Conservation (phyloP, 2,329 filamentous ascomycete species). For the Cercospora sojina region DNA sequence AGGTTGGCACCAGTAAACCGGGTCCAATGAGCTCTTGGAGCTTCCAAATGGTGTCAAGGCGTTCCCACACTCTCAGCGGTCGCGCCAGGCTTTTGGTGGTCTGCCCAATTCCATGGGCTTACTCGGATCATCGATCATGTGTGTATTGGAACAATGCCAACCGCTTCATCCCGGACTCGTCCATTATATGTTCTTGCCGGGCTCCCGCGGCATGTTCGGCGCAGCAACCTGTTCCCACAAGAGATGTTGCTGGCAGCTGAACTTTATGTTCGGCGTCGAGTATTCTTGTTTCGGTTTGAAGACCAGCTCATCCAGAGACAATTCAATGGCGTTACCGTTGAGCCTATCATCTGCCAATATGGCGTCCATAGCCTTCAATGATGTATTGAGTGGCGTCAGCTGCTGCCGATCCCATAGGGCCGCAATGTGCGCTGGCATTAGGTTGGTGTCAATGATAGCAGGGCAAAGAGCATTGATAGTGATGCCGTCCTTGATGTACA, state of each 20-base stretch:
- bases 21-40: background rate
- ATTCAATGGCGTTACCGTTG: constrained; percentile 45
- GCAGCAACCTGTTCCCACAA: constrained; percentile 38
- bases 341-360: constrained; percentile 37
- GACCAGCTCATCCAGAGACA: constrained; percentile 43
- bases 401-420: constrained; percentile 36
- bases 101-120: background rate
- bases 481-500: constrained; percentile 37
- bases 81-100: background rate
- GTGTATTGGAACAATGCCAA: background rate
- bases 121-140: background rate
- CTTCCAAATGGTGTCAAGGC: background rate
- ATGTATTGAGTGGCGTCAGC: constrained; percentile 41
- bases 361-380: constrained; percentile 38
- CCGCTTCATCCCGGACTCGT: background rate
- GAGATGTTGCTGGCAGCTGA: constrained; percentile 37
- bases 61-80: background rate
- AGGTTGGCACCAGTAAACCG: background rate
- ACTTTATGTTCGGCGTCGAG: constrained; percentile 44
- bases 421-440: constrained; percentile 34
- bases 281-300: constrained; percentile 43
- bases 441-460: constrained; percentile 38
- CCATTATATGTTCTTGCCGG: constrained; percentile 20
- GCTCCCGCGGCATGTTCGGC: constrained; percentile 17
- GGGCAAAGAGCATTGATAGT: constrained; percentile 41